These are phyloP conservation scores for Hyaloperonospora brassicae DNA, from an alignment of 352 stramenopile genomes.

Conservation along the genomic window DNA sequence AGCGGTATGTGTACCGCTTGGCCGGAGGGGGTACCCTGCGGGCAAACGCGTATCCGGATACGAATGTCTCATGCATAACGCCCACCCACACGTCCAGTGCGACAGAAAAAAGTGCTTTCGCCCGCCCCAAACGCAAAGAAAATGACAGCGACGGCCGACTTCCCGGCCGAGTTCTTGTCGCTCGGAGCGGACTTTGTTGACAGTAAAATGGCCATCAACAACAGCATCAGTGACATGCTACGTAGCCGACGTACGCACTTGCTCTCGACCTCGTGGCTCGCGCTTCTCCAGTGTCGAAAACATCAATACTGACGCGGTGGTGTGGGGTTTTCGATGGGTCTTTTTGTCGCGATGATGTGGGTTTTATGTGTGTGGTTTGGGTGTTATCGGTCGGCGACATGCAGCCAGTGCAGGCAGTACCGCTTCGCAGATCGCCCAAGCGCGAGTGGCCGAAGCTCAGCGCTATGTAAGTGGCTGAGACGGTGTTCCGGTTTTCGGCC, in stretches of 20 bases:
- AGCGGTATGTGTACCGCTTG: too few species aligned
- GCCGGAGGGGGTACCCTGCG: too few species aligned
- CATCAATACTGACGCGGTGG: neutral
- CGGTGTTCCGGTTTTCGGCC: too few species aligned
- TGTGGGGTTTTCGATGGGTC: too few species aligned
- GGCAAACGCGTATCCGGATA: too few species aligned
- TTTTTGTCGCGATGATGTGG: too few species aligned
- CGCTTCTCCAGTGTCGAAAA: neutral
- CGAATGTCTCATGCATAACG: too few species aligned
- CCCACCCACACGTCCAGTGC: neutral
- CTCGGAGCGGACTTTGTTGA: conserved; percentile 78
- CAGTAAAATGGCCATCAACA: conserved; percentile 78
- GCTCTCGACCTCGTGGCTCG: neutral
- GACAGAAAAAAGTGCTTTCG: neutral
- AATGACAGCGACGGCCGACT: conserved; percentile 25
- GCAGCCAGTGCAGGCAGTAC: conserved; percentile 27
- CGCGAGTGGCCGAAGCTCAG: conserved; percentile 60
- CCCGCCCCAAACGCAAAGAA: neutral
- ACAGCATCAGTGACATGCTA: conserved; percentile 59
- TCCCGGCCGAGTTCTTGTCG: conserved; percentile 53
- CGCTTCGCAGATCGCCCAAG: conserved; percentile 49
- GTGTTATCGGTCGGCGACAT: neutral
- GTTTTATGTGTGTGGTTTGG: too few species aligned
- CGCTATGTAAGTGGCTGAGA: conserved; percentile 38
- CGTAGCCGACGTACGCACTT: conserved; percentile 32